Conservation (phyloP, 228 moss, liverwort and hornwort genomes). For the Sphagnum fallax region DNA sequence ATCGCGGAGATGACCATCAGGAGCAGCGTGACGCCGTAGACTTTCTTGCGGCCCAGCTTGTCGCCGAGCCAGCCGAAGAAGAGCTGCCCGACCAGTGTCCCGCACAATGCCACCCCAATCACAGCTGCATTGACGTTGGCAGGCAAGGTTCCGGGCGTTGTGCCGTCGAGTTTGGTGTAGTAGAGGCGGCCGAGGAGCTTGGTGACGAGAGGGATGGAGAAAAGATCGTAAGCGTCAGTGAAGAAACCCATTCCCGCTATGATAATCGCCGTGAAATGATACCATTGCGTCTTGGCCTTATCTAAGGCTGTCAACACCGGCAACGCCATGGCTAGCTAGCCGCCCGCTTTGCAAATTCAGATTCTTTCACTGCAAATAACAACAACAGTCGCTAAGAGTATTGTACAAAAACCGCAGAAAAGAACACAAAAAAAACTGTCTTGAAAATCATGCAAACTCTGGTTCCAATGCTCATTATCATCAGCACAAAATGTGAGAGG, state of each 20-base stretch:
- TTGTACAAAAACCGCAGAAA: no score
- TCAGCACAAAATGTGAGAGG: no score
- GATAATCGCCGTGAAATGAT: constrained; percentile 21
- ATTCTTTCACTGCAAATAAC: no score
- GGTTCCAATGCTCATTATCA: no score
- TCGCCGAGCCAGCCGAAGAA: constrained; percentile 64
- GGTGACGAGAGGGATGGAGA: constrained; percentile 28
- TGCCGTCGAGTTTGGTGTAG: constrained; percentile 4
- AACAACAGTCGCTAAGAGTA: no score
- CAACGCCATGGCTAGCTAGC: neutral
- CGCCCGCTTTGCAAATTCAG: no score
- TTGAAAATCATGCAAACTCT: no score
- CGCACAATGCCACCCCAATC: constrained; percentile 35
- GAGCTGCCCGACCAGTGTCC: constrained; percentile 38
- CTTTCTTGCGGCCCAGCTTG: constrained; percentile 47
- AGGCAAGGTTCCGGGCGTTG: constrained; percentile 25
- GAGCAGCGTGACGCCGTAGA: constrained; percentile 39
- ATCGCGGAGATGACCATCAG: constrained; percentile 49
- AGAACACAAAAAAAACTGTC: no score
- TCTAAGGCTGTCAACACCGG: constrained; percentile 15
- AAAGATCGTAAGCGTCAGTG: constrained; percentile 52
- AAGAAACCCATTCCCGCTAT: constrained; percentile 60
- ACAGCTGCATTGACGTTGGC: constrained; percentile 29
- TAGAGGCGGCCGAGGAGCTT: constrained; percentile 50
- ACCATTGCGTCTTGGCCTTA: constrained; percentile 20